Base-by-base conservation (phyloP, 108 stramenopile species). In the Cylindrotheca closterium region DNA sequence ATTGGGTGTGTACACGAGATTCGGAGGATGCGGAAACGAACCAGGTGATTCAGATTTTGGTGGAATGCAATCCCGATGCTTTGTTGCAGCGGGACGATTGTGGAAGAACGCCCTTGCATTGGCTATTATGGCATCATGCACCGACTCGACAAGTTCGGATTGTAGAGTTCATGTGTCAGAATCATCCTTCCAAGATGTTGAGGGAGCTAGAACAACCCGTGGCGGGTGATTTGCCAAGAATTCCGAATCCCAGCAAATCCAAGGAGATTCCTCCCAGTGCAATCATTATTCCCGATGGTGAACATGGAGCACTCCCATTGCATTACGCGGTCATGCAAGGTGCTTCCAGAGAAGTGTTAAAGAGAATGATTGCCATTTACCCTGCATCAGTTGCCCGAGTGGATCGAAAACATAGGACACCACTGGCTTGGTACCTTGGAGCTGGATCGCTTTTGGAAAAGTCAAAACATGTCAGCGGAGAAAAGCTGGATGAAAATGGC, bases 101-200 rank as follows among this genome's bases (percentile, higher is more conserved):
- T 46, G 83, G 83, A 3, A 68, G 79, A 60, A 88, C 87, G 3
- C 82, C 90, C 8, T 60, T 91, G 54, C 90, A 91, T 65, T 78
- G 79, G 63, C 56, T 79, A n/a, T 82, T 85, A 45, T 73, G 78
- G 67, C 79, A 82, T 61, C 75, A 79, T 65, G 71, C 73, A 2
- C 30, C 60, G 19, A 37, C 51, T 45, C 78, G 86, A 55, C 65
- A 79, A 7, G 37, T 62, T 1, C 65, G 68, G 22, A 29, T 86
- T 21, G 70, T 88, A 19, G 32, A 71, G 47, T 53, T 68, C 28
- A 59, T 78, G 29, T 78, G 73, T 53, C 65, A 74, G 30, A 57
- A 58, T 37, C 18, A 71, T 25, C 72, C 67, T 0, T 26, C 47
- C 21, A 37, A 59, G 37, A n/a, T 31, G 15, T 62, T 73, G 60